Conservation (phyloP, 805 yeast genomes). For the Starmerella stigmatis region DNA sequence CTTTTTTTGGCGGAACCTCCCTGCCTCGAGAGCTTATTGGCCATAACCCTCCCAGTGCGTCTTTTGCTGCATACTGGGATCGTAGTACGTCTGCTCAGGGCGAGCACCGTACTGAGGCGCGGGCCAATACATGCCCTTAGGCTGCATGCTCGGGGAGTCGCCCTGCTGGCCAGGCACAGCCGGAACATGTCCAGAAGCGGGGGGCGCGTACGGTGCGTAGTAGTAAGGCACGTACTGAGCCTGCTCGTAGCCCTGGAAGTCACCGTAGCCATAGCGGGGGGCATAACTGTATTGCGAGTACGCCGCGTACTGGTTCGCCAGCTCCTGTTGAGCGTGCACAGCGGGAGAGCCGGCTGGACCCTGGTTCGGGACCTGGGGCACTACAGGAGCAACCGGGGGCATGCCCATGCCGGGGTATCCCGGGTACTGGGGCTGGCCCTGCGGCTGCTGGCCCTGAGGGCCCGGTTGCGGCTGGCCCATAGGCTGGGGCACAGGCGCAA, state of each 20-base stretch:
- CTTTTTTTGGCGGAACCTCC: not conserved
- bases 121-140: conserved; percentile 10
- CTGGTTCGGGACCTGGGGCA: conserved; percentile 2
- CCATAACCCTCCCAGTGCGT: conserved; percentile 10
- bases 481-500: conserved; percentile 9
- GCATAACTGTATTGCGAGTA: conserved; percentile 6
- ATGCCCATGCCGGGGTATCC: conserved; percentile 9
- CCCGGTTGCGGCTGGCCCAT: conserved; percentile 5
- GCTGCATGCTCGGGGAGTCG: conserved; percentile 10
- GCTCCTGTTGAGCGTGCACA: conserved; percentile 14
- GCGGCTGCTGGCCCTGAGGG: conserved; percentile 6
- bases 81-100: conserved; percentile 15
- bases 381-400: conserved; percentile 8
- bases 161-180: conserved; percentile 8
- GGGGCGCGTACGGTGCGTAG: conserved; percentile 12
- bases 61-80: conserved; percentile 10
- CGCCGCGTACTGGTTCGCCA: conserved; percentile 12
- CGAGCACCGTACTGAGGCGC: conserved; percentile 3
- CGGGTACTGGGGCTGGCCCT: conserved; percentile 10
- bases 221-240: conserved; percentile 11
- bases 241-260: conserved; percentile 12
- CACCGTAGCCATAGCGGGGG: conserved; percentile 10
- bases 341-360: conserved; percentile 10
- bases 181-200: conserved; percentile 6
- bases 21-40: not conserved